Base-by-base conservation (phyloP, 306 rosid species). In the Trifolium dubium region DNA sequence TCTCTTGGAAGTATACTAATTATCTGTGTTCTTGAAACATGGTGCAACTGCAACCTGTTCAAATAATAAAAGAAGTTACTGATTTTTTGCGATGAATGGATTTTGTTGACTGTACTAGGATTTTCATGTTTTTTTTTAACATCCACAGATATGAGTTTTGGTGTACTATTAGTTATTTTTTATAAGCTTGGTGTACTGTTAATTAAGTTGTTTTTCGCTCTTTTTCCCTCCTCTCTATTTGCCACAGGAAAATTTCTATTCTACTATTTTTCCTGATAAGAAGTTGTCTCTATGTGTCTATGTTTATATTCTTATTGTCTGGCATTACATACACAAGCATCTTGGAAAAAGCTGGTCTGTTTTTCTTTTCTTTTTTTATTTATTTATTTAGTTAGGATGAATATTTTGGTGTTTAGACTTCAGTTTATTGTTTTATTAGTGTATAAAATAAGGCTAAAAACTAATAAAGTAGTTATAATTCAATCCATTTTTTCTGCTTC, bases 181-280 rank as follows among this genome's bases (percentile, higher is more conserved):
- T 37, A 37, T 37, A 37, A 37, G 40, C 40, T 64, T 39, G n/a
- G 69, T 40, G 53, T 64, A 40, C 31, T 37, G 7, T 35, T 35
- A 9, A 17, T 58, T 31, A 44, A 44, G 15, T 64, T 2, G 11
- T 5, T 39, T 63, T 40, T 19, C 32, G 0, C 30, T 5, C 37
- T 56, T 56, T 64, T 64, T 64, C 19, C 69, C 51, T 19, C 35
- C 50, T 64, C 49, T 63, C 49, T 64, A 19, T 64, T 64, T 64
- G 32, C 10, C 53, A 18, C 12, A 0, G 47, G 39, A 19, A 19
- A 5, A 10, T 5, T 63, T 15, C 29, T 15, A 8, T 63, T 63
- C 29, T 62, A 35, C 47, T 8, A 62, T 62, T 62, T 64, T 63
- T 64, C 29, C 50, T 64, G 2, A 19, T 37, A 64, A 37, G 69